Evolutionary conservation across 1,284 basidiomycete species (phyloP).

Genomic region (Microbotryomycetes sp.): DNA sequence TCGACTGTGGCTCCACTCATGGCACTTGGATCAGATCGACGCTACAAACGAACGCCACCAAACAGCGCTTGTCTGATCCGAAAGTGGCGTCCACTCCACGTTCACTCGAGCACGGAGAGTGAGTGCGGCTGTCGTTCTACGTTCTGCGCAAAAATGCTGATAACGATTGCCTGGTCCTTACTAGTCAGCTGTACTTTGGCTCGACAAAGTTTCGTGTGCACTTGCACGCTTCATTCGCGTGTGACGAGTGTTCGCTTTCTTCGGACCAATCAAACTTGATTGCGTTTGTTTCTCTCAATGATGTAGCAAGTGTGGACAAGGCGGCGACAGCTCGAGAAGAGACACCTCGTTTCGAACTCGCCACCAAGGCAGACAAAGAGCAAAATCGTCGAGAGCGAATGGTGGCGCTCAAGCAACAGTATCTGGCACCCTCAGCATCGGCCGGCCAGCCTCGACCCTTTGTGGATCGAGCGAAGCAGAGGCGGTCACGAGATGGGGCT

Average conservation of each 20-base stretch:
- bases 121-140: not conserved
- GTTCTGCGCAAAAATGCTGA: not conserved
- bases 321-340: too few species aligned
- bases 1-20: conserved; percentile 27
- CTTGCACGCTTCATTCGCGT: conserved; percentile 29
- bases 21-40: conserved; percentile 21
- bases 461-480: conserved; percentile 23
- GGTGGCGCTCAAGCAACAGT: conserved; percentile 13
- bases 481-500: conserved; percentile 15
- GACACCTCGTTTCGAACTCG: conserved; percentile 7
- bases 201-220: conserved; percentile 21
- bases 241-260: conserved; percentile 20
- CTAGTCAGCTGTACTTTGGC: conserved; percentile 11
- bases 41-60: not conserved
- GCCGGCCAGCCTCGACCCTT: not conserved
- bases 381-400: conserved; percentile 20
- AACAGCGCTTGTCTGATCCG: conserved; percentile 5
- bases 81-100: conserved; percentile 17
- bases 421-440: not conserved
- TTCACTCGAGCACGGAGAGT: conserved; percentile 25
- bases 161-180: not conserved
- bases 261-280: conserved; percentile 30
- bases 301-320: not conserved
- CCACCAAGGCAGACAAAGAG: conserved; percentile 30
- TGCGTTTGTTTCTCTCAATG: conserved; percentile 9